Evolutionary conservation across 306 rosid genomes (phyloP).

Genomic region (Mimosa bimucronata): DNA sequence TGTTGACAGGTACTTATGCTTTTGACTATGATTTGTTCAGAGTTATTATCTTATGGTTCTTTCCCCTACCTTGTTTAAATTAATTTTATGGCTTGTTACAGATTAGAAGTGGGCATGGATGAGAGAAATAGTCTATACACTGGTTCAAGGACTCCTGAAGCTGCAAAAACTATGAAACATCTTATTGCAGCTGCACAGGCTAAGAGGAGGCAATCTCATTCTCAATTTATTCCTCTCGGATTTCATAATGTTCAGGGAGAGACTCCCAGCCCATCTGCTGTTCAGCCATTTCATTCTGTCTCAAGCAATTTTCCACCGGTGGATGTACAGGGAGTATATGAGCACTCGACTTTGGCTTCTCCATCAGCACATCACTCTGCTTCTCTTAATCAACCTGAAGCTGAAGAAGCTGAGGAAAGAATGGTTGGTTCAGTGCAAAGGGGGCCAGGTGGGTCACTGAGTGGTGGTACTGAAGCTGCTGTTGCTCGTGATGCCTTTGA

Average conservation of each 20-base stretch:
- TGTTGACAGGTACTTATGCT: slow-evolving; percentile 62
- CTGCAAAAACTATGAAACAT: slow-evolving; percentile 73
- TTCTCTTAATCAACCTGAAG: slow-evolving; percentile 60
- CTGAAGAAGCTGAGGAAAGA: slow-evolving; percentile 76
- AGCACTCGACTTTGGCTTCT: slow-evolving; percentile 55
- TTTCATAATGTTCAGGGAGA: slow-evolving; percentile 55
- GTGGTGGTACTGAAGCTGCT: slow-evolving; percentile 99
- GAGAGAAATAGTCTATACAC: slow-evolving; percentile 47
- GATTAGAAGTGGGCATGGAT: slow-evolving; percentile 58
- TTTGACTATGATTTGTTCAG: slow-evolving; percentile 13
- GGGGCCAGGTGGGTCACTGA: slow-evolving; percentile 74
- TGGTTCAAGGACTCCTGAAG: slow-evolving; percentile 70
- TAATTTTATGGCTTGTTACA: slow-evolving; percentile 39
- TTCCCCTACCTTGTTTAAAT: slow-evolving; percentile 20
- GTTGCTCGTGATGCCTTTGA: slow-evolving; percentile 99
- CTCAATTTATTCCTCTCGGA: slow-evolving; percentile 59
- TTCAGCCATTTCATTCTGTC: slow-evolving; percentile 59
- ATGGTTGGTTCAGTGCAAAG: slow-evolving; percentile 74
- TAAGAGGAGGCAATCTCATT: slow-evolving; percentile 75
- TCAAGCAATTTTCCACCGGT: slow-evolving; percentile 49
- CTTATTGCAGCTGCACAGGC: slow-evolving; percentile 98
- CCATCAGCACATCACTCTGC: slow-evolving; percentile 61
- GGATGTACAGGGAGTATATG: slow-evolving; percentile 66
- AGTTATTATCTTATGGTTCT: slow-evolving; percentile 26
- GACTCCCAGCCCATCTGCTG: slow-evolving; percentile 76